Percentiles rank a stretch among this genome's conserved stretches.
These are phyloP conservation scores for Globisporangium nodosum DNA, from an alignment of 352 stramenopile species.

Conservation along the genomic window DNA sequence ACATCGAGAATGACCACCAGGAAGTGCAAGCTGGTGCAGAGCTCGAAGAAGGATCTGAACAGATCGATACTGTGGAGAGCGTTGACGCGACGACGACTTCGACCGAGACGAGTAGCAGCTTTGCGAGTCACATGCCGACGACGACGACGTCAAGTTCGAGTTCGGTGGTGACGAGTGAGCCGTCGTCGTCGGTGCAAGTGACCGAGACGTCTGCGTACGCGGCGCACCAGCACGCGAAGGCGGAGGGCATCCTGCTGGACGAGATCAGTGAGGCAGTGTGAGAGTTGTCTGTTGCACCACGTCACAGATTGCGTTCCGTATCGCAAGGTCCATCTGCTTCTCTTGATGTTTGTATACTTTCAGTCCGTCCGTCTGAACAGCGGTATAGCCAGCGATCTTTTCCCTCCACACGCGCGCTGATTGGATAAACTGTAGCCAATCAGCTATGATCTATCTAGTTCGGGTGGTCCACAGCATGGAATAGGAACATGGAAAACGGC, in stretches of 20 bases:
- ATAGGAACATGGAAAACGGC: background rate
- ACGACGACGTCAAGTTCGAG: background rate
- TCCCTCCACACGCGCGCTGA: background rate
- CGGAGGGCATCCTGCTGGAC: constrained; percentile 47
- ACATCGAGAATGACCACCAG: background rate
- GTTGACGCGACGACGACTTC: background rate
- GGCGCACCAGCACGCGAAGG: constrained; percentile 15
- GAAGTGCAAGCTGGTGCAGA: background rate
- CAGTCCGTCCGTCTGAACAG: background rate
- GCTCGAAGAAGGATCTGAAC: background rate
- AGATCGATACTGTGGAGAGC: background rate
- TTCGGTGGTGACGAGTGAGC: background rate
- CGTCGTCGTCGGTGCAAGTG: constrained; percentile 1
- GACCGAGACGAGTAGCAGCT: background rate
- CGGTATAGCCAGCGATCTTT: background rate
- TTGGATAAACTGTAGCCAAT: background rate
- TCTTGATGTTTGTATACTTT: background rate
- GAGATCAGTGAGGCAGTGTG: constrained; percentile 56
- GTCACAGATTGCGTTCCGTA: background rate
- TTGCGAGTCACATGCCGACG: background rate
- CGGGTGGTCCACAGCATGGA: background rate
- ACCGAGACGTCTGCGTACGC: constrained; percentile 3
- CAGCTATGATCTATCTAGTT: background rate
- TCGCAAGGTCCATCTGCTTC: background rate
- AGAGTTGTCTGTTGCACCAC: background rate